Base-by-base conservation (phyloP, 192 early-diverging fungal genomes). In the Umbelopsis isabellina region DNA sequence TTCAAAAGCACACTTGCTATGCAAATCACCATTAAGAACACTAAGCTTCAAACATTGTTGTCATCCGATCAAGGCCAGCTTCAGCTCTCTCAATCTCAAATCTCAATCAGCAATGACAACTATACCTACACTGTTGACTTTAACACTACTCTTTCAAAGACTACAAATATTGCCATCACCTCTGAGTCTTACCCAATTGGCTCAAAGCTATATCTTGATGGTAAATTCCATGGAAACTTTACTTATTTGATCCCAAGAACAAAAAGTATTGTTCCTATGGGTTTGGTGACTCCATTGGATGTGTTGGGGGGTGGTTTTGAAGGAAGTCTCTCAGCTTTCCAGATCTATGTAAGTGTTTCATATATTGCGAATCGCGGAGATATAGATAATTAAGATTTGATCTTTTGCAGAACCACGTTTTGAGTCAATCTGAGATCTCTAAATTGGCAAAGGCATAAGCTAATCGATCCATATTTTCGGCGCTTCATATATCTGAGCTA, bases 61-160 rank as follows among this genome's bases (percentile, higher is more conserved):
- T 47, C 45, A 7, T 66, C 65, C 4, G 25, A 7, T 46, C 41
- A 66, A 47, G 65, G 45, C 18, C 20, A 23, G 22, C 41, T 66
- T 21, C 22, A 46, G 11, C 10, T 66, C 13, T 46, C 44, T 9
- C 46, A 46, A 46, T 21, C 65, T 2, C 21, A 46, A 10, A 66
- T 66, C 46, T 46, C 41, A 2, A 66, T 66, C 37, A 46, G 46
- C 21, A 66, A 66, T 23, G 65, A 66, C 13, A 66, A 66, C 46
- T 66, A 66, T 25, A 66, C 65, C 44, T 66, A 66, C 46, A 23
- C 27, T 11, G 35, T 66, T n/a, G 22, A 21, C 10, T 66, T 66
- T 30, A 66, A 66, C 13, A 66, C 65, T 15, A 66, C 65, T 2
- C 21, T 66, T 2, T 45, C 45, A 15, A 8, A 20, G 21, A 22